Evolutionary conservation across 148 eudicot species (phyloP).

Genomic region (Nepenthes mirabilis): DNA sequence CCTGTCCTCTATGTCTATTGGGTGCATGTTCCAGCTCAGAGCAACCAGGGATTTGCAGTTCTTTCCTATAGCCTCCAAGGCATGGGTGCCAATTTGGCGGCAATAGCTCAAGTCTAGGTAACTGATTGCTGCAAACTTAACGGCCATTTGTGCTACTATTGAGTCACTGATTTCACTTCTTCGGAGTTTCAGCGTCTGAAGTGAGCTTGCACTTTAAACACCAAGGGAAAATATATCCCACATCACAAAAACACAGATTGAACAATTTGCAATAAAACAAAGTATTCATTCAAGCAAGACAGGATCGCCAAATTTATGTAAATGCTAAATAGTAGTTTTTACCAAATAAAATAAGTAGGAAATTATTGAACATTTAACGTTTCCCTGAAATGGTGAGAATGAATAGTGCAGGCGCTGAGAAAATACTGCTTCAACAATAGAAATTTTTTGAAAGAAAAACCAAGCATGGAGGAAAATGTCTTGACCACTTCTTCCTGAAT

Average conservation of each 20-base stretch:
- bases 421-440: too few relatives aligned
- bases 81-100: constrained; percentile 28
- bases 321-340: too few relatives aligned
- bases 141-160: constrained; percentile 46
- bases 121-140: constrained; percentile 28
- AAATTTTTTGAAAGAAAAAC: too few relatives aligned
- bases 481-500: too few relatives aligned
- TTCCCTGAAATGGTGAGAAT: too few relatives aligned
- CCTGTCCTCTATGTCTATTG: constrained; percentile 19
- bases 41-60: constrained; percentile 42
- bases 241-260: constrained; percentile 7
- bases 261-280: neutral
- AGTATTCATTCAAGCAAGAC: too few relatives aligned
- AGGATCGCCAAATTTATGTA: too few relatives aligned
- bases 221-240: constrained; percentile 4
- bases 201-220: constrained; percentile 44
- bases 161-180: constrained; percentile 50
- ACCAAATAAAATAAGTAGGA: too few relatives aligned
- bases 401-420: too few relatives aligned
- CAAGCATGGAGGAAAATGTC: too few relatives aligned
- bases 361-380: too few relatives aligned
- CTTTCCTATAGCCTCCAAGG: constrained; percentile 51
- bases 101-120: constrained; percentile 58
- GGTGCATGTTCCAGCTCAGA: constrained; percentile 65
- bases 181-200: constrained; percentile 34